phyloP scores from a whole-genome alignment of 345 rosid species.

The Schrenkiella parvula region DNA sequence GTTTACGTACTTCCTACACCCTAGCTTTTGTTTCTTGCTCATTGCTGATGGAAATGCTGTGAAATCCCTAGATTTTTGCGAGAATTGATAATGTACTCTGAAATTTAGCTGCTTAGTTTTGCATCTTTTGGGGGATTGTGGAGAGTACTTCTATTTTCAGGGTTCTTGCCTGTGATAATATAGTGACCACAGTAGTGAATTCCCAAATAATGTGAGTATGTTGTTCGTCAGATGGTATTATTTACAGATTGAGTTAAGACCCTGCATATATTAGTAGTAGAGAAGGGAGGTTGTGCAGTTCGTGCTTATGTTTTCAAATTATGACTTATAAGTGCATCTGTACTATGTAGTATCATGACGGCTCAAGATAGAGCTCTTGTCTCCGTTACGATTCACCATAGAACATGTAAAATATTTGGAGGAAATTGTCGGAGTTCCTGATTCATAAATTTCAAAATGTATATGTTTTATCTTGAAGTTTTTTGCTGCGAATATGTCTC shows the following conservation, averaged over 20 bases:
- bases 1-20: neutral
- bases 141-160: neutral
- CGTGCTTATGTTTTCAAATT: neutral
- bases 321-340: neutral
- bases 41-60: neutral
- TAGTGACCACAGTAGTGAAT: neutral
- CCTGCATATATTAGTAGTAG: neutral
- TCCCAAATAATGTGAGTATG: neutral
- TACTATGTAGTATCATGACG: neutral
- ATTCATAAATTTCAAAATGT: neutral
- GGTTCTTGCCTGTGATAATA: neutral
- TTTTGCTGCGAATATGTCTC: neutral
- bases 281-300: neutral
- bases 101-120: neutral
- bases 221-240: neutral
- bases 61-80: conserved; percentile 27
- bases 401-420: neutral
- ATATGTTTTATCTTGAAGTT: neutral
- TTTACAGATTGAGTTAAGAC: neutral
- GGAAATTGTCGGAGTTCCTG: neutral
- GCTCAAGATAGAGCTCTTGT: neutral
- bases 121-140: neutral
- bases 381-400: neutral
- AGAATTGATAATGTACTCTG: neutral
- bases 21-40: neutral